A percentile compares a stretch with the other conserved stretches of the same genome.
Conservation (phyloP, 108 stramenopile genomes). For the Mediolabrus comicus region DNA sequence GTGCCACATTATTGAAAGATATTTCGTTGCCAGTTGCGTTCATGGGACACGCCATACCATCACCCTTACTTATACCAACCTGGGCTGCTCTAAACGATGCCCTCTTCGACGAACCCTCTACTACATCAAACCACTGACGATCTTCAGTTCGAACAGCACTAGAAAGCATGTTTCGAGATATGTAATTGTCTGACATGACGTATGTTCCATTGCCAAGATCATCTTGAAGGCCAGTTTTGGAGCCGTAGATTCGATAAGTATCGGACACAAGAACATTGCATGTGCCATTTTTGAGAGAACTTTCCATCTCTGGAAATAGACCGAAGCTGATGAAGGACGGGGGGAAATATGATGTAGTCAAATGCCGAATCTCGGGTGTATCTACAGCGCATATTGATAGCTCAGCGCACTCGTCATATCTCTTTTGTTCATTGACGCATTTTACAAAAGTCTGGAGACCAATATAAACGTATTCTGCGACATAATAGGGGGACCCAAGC, state of each 20-base stretch:
- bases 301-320: slow-evolving; percentile 1
- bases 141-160: background rate
- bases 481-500: too few species aligned
- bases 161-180: slow-evolving; percentile 2
- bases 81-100: background rate
- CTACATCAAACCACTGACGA: background rate
- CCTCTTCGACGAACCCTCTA: background rate
- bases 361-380: slow-evolving; percentile 4
- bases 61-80: background rate
- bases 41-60: background rate
- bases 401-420: background rate
- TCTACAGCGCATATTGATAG: slow-evolving; percentile 6
- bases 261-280: slow-evolving; percentile 5
- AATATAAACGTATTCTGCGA: background rate
- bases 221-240: background rate
- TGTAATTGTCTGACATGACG: slow-evolving; percentile 3
- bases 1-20: background rate
- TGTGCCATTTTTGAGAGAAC: background rate
- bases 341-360: background rate
- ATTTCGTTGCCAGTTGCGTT: background rate
- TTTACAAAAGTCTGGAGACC: too few species aligned
- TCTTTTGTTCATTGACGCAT: slow-evolving; percentile 6
- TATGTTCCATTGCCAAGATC: background rate
- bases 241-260: background rate
- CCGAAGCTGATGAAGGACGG: slow-evolving; percentile 1